Conservation (phyloP, 176 grass and related monocot species). For the Triticum monococcum region DNA sequence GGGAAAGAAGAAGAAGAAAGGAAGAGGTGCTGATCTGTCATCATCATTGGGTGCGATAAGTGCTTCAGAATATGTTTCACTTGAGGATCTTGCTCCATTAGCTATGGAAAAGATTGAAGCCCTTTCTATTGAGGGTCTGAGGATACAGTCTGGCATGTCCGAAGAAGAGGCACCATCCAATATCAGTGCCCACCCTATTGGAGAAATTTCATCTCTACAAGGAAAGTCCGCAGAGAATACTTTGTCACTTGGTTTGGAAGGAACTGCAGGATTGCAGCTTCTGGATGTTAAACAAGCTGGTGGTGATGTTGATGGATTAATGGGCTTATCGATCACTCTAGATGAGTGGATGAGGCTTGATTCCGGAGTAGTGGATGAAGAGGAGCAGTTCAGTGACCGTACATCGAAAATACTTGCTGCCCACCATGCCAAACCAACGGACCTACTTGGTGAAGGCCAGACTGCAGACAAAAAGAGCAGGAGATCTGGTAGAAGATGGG, state of each 20-base stretch:
- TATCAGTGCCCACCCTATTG: slow-evolving; percentile 68
- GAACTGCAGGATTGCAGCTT: slow-evolving; percentile 87
- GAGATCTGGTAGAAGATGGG: slow-evolving; percentile 83
- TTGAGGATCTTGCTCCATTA: slow-evolving; percentile 93
- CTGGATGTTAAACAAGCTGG: slow-evolving; percentile 73
- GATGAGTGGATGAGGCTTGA: slow-evolving; percentile 98
- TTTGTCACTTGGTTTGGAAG: slow-evolving; percentile 78
- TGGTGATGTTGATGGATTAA: slow-evolving; percentile 83
- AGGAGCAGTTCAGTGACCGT: slow-evolving; percentile 72
- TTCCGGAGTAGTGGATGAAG: slow-evolving; percentile 77
- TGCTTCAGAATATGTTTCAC: slow-evolving; percentile 79
- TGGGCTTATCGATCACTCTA: slow-evolving; percentile 88
- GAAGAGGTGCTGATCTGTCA: slow-evolving; percentile 39
- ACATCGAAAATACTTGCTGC: slow-evolving; percentile 93
- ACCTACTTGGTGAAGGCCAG: slow-evolving; percentile 56
- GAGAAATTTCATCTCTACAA: slow-evolving; percentile 80
- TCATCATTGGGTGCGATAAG: slow-evolving; percentile 42
- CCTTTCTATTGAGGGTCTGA: slow-evolving; percentile 90
- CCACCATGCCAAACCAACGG: slow-evolving; percentile 92
- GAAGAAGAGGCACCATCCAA: slow-evolving; percentile 91
- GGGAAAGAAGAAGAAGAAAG: slow-evolving; percentile 58
- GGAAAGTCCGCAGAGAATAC: slow-evolving; percentile 59
- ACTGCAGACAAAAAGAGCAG: slow-evolving; percentile 60
- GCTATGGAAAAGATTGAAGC: slow-evolving; percentile 99
- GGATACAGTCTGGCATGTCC: slow-evolving; percentile 96